These are phyloP conservation scores for Bathelium albidoporum DNA, from an alignment of 495 filamentous ascomycete species.

Conservation along the genomic window DNA sequence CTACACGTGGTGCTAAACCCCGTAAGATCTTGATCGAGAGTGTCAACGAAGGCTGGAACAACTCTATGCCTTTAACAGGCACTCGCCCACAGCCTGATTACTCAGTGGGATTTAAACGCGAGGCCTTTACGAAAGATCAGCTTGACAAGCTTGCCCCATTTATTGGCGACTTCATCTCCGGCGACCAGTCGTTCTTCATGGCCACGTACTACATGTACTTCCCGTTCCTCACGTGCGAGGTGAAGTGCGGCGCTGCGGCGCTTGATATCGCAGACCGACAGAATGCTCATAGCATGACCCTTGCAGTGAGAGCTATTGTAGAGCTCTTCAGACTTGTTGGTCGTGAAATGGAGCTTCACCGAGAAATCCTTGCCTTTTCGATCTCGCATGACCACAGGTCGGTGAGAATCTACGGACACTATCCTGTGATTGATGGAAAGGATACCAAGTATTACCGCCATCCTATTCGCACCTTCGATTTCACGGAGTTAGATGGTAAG, in stretches of 20 bases:
- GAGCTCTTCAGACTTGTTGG: slow-evolving; percentile 19
- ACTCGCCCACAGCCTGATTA: slow-evolving; percentile 37
- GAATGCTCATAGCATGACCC: slow-evolving; percentile 15
- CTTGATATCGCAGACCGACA: slow-evolving; percentile 22
- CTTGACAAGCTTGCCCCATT: slow-evolving; percentile 10
- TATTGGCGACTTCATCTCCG: not conserved
- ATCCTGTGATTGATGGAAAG: slow-evolving; percentile 18
- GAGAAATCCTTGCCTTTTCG: slow-evolving; percentile 37
- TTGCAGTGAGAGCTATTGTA: slow-evolving; percentile 11
- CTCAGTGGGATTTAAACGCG: slow-evolving; percentile 24
- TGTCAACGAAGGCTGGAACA: slow-evolving; percentile 35
- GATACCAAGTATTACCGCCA: slow-evolving; percentile 15
- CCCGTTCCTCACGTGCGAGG: slow-evolving; percentile 17
- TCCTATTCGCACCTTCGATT: slow-evolving; percentile 13
- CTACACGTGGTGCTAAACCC: slow-evolving; percentile 7
- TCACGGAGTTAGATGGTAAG: slow-evolving; percentile 5
- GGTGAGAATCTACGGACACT: slow-evolving; percentile 30
- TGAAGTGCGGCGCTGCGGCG: slow-evolving; percentile 16
- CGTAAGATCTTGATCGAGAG: slow-evolving; percentile 18
- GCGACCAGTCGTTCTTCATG: slow-evolving; percentile 10
- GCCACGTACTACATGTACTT: slow-evolving; percentile 21
- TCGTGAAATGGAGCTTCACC: slow-evolving; percentile 33
- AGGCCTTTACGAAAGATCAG: slow-evolving; percentile 15
- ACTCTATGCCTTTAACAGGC: slow-evolving; percentile 25
- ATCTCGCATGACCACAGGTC: slow-evolving; percentile 36